phyloP scores from a whole-genome alignment of 768 basidiomycete species.

The Rhodotorula babjevae region DNA sequence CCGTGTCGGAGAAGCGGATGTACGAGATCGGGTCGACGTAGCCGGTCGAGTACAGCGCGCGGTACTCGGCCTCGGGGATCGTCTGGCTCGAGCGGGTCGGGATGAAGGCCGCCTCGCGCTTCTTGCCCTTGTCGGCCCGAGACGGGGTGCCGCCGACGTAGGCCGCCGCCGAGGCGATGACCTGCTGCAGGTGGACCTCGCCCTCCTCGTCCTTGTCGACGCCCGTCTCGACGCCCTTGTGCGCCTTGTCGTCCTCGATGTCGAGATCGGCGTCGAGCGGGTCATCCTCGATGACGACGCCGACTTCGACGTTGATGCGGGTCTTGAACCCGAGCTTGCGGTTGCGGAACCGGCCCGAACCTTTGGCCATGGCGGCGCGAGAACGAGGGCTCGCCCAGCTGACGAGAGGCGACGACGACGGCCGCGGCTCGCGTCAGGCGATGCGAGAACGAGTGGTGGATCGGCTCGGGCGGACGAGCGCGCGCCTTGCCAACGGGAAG shows the following conservation, averaged over 20 bases:
- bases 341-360: conserved; percentile 42
- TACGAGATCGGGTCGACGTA: conserved; percentile 77
- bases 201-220: conserved; percentile 46
- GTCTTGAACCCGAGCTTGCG: conserved; percentile 45
- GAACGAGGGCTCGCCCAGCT: not conserved
- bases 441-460: not conserved
- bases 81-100: conserved; percentile 89
- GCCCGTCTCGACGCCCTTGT: conserved; percentile 40
- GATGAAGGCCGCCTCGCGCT: conserved; percentile 65
- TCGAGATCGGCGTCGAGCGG: conserved; percentile 29
- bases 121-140: conserved; percentile 40
- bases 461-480: not conserved
- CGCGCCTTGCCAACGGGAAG: too few relatives aligned
- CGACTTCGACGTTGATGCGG: conserved; percentile 41
- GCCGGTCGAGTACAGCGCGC: conserved; percentile 62
- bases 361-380: conserved; percentile 31
- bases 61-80: conserved; percentile 60
- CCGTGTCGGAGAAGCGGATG: conserved; percentile 74
- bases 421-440: not conserved
- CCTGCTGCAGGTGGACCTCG: conserved; percentile 52
- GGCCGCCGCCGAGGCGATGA: conserved; percentile 49
- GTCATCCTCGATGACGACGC: conserved; percentile 38
- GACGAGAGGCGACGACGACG: not conserved
- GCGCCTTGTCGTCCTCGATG: conserved; percentile 26
- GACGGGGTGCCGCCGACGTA: conserved; percentile 39